Evolutionary conservation across 139 green algal genomes (phyloP), one percentile per base, ranked within the genome.

Genomic region (Limnomonas spitsbergensis): DNA sequence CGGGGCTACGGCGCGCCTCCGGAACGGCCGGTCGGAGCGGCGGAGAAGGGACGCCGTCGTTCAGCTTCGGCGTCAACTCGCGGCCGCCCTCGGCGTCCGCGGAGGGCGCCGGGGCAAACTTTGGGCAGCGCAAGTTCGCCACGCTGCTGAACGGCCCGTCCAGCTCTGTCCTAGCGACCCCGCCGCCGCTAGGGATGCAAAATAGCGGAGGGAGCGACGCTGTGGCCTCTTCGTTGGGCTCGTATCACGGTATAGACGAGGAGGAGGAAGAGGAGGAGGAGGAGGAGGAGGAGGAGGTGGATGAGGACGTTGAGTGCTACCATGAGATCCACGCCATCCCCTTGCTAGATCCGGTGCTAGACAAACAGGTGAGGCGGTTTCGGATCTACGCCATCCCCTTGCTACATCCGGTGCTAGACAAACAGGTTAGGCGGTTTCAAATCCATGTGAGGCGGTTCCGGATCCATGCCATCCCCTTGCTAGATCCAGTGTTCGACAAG

Each of bases 401-500:
- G 67, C 69, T 85, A 40, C 79, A 88, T 73, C 83, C 83, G 0
- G 83, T 88, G 53, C 69, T 88, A 34, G 83, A 88, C 68, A 85
- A 88, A 67, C 83, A 88, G 80, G 83, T 84, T 29, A 0, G 80
- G 38, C n/a, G n/a, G 61, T 14, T 70, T 27, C 9, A 20, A 14
- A 27, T 31, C 20, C 61, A 29, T 31, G 61, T 29, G 24, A 35
- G 61, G 61, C 14, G 67, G n/a, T n/a, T n/a, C 32, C 61, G 14
- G 68, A 72, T 88, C 29, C 78, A 79, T 26, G 83, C 83, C 35
- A 88, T 88, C 24, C 80, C 83, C 4, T 37, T 88, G 67, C 69
- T 85, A 40, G 83, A 88, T 73, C 83, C 83, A 0, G 83, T 88
- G 53, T 54, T 88, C 34, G 83, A 88, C 68, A 85, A 88, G 73